Evolutionary conservation across 192 early-diverging fungal species (phyloP).

Genomic region (Phlyctochytrium bullatum): DNA sequence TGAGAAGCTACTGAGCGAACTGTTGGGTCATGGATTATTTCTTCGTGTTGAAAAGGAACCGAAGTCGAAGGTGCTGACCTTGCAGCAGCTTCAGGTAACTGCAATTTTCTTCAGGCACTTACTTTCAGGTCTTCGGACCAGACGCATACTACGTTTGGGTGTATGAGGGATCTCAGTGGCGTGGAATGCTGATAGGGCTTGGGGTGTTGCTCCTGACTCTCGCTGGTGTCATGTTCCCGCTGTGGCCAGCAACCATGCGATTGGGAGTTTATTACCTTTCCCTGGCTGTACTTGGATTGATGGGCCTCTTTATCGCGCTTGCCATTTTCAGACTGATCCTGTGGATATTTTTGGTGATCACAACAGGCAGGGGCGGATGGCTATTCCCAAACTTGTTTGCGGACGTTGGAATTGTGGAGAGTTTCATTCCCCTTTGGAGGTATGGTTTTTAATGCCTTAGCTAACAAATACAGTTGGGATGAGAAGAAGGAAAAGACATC

Average conservation of each 20-base stretch:
- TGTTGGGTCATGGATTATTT: constrained; percentile 72
- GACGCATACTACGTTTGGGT: constrained; percentile 91
- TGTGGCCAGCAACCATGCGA: constrained; percentile 84
- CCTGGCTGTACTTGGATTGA: constrained; percentile 72
- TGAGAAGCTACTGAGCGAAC: constrained; percentile 58
- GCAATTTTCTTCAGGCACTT: constrained; percentile 48
- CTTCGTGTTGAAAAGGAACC: constrained; percentile 66
- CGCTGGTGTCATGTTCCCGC: constrained; percentile 95
- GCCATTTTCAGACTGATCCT: constrained; percentile 85
- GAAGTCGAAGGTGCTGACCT: constrained; percentile 30
- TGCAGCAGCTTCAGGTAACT: constrained; percentile 22
- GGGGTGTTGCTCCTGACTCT: constrained; percentile 77
- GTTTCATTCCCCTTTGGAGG: constrained; percentile 87
- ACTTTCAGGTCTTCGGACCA: constrained; percentile 66
- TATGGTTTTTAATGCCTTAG: constrained; percentile 34
- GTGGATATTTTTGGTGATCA: constrained; percentile 70
- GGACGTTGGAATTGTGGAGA: constrained; percentile 90
- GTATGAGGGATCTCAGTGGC: constrained; percentile 86
- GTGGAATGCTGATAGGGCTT: constrained; percentile 72
- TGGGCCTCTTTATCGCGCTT: constrained; percentile 87
- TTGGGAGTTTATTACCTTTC: constrained; percentile 88
- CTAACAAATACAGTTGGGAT: constrained; percentile 16
- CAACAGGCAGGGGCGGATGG: constrained; percentile 84
- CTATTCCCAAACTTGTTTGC: constrained; percentile 97
- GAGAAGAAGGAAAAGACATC: constrained; percentile 27